These are phyloP conservation scores for Torulaspora quercuum DNA, from an alignment of 805 yeast genomes.

Conservation along the genomic window DNA sequence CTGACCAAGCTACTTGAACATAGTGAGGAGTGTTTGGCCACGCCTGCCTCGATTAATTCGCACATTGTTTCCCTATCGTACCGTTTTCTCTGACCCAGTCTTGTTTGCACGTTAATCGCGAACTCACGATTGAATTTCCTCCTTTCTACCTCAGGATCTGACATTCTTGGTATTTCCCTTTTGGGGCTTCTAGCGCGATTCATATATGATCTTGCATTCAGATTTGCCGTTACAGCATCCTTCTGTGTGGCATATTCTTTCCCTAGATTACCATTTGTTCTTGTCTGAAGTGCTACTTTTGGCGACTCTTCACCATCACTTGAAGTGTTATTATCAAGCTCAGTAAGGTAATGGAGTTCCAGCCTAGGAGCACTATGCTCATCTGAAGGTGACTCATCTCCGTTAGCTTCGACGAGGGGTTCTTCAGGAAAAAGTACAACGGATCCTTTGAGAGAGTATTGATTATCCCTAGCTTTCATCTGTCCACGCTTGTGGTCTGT, in stretches of 20 bases:
- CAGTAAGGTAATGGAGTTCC: constrained; percentile 18
- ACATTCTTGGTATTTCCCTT: constrained; percentile 1
- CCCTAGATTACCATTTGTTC: neutral
- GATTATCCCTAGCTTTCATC: no score
- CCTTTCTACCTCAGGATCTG: constrained; percentile 19
- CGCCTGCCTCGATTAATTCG: constrained; percentile 23
- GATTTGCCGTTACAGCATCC: neutral
- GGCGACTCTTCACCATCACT: constrained; percentile 6
- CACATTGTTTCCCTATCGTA: constrained; percentile 14
- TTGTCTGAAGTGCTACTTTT: neutral
- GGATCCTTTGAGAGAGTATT: no score
- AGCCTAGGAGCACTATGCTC: constrained; percentile 10
- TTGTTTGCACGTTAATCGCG: constrained; percentile 13
- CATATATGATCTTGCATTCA: neutral
- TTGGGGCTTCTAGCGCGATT: constrained; percentile 6
- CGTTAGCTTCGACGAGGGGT: neutral
- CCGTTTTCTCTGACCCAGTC: constrained; percentile 8
- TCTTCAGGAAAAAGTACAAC: constrained; percentile 1
- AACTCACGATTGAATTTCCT: constrained; percentile 21
- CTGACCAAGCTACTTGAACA: constrained; percentile 18
- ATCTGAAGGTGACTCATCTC: neutral
- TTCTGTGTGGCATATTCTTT: neutral
- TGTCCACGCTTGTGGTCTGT: no score
- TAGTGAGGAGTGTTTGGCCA: constrained; percentile 24
- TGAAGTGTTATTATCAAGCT: constrained; percentile 5